Base-by-base conservation (phyloP, 148 eudicot genomes). In the Chenopodium formosanum region DNA sequence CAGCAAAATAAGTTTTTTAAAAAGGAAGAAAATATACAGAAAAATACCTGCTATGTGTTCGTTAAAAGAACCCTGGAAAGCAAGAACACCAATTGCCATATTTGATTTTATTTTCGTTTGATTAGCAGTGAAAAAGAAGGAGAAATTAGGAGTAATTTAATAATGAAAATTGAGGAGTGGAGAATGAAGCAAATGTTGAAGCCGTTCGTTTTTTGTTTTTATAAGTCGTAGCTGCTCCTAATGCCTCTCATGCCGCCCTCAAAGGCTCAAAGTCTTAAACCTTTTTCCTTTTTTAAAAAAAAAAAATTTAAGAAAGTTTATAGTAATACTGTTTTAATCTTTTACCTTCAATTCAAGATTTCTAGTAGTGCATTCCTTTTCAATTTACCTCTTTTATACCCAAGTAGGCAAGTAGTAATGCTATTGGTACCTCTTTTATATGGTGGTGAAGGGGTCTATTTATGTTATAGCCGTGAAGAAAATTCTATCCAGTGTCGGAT, bases 51-150 rank as follows among this genome's bases (percentile, higher is more conserved):
- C 91, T 32, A 95, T 88, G 92, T 95, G 99, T 88, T 95, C 99
- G 81, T 95, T 95, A 85, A 86, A 95, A 78, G 99, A 95, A 1
- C 99, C 99, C 85, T 95, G 99, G 72, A 95, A 80, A 86, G 99
- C 99, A 32, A 95, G 93, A 53, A 95, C 99, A 9, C 99, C 99
- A 53, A 95, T 88, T 13, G 90, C 89, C 94, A 94, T 92, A 56
- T 46, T 67, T n/a, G 74, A 11, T n/a, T 82, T 31, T 31, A 1
- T 31, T 31, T 58, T 22, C 17, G 44, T 40, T 40, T 70, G 48
- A 32, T 31, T 23, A 20, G 0, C 4, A 48, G 4, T 32, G 13
- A 1, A 1, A 34, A 68, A 8, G 19, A 34, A 52, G 3, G 22
- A 25, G 23, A 22, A 20, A 1, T 16, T 37, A 13, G 37, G 16